A percentile compares a stretch with the other conserved stretches of the same genome.
Conservation (phyloP, 345 rosid genomes). For the Camelina neglecta region DNA sequence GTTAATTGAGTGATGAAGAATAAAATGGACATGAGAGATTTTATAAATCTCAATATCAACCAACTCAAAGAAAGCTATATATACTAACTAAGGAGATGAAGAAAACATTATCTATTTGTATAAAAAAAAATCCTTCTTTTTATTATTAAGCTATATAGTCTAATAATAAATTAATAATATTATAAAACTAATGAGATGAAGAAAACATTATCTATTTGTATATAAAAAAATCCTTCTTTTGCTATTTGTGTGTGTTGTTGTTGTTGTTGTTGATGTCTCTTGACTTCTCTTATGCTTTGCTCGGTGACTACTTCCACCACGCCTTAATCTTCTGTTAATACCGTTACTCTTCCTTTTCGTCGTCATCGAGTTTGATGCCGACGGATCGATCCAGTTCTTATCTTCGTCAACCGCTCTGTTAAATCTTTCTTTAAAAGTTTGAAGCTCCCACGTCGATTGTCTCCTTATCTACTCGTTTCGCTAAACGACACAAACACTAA, state of each 20-base stretch:
- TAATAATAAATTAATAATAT: background rate
- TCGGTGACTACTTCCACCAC: conserved; percentile 31
- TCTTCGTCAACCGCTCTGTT: conserved; percentile 69
- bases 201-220: conserved; percentile 3
- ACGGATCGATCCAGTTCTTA: conserved; percentile 77
- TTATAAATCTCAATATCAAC: background rate
- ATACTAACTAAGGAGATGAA: background rate
- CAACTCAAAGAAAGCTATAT: background rate
- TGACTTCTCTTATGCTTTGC: conserved; percentile 27
- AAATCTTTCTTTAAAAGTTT: conserved; percentile 77
- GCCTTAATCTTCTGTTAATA: conserved; percentile 37
- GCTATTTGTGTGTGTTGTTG: conserved; percentile 7
- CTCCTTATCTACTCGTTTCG: conserved; percentile 73
- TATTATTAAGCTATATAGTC: too few species aligned
- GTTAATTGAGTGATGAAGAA: background rate
- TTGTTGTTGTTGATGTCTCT: conserved; percentile 30
- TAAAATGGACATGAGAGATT: background rate
- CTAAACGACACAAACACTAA: conserved; percentile 2
- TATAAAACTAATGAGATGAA: conserved; percentile 9
- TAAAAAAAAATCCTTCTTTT: too few species aligned
- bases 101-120: too few species aligned
- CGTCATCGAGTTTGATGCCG: conserved; percentile 27
- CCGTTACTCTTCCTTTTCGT: conserved; percentile 36
- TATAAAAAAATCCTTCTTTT: conserved; percentile 12
- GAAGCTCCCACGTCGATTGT: conserved; percentile 89